phyloP scores from a whole-genome alignment of 495 filamentous ascomycete genomes.

The Achaetomiella virescens region DNA sequence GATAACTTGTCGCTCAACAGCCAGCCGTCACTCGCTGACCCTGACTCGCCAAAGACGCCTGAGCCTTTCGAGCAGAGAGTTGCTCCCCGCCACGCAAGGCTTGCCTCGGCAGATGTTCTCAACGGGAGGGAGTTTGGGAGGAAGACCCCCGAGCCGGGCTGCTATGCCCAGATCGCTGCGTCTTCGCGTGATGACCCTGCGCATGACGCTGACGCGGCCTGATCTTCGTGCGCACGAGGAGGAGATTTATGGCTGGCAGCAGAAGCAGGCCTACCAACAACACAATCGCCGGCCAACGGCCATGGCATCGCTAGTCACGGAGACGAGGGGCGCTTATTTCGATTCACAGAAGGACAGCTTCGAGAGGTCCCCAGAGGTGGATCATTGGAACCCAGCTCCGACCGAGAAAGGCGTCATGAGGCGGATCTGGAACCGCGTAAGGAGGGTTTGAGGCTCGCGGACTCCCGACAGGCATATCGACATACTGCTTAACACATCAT shows the following conservation, averaged over 20 bases:
- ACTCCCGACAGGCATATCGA: neutral
- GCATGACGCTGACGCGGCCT: conserved; percentile 88
- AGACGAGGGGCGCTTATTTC: conserved; percentile 12
- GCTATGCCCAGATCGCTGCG: conserved; percentile 49
- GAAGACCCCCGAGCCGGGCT: conserved; percentile 28
- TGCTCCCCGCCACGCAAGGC: conserved; percentile 30
- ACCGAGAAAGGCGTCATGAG: conserved; percentile 34
- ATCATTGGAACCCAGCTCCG: conserved; percentile 20
- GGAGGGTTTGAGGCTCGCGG: conserved; percentile 17
- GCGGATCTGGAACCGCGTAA: conserved; percentile 35
- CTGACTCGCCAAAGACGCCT: conserved; percentile 51
- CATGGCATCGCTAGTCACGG: conserved; percentile 10
- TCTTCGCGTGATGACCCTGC: conserved; percentile 78
- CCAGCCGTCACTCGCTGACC: conserved; percentile 44
- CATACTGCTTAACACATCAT: neutral
- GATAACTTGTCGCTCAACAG: conserved; percentile 35
- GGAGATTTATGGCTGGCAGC: conserved; percentile 53
- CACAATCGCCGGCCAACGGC: conserved; percentile 27
- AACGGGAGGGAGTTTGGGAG: conserved; percentile 15
- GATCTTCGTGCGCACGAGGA: conserved; percentile 70
- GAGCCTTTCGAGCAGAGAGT: conserved; percentile 34
- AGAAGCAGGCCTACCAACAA: conserved; percentile 31
- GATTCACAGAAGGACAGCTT: conserved; percentile 26
- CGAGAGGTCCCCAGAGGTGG: conserved; percentile 20
- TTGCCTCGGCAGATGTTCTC: conserved; percentile 12